Evolutionary conservation across 2,329 filamentous ascomycete species (phyloP).

Genomic region (Shiraia bambusicola): DNA sequence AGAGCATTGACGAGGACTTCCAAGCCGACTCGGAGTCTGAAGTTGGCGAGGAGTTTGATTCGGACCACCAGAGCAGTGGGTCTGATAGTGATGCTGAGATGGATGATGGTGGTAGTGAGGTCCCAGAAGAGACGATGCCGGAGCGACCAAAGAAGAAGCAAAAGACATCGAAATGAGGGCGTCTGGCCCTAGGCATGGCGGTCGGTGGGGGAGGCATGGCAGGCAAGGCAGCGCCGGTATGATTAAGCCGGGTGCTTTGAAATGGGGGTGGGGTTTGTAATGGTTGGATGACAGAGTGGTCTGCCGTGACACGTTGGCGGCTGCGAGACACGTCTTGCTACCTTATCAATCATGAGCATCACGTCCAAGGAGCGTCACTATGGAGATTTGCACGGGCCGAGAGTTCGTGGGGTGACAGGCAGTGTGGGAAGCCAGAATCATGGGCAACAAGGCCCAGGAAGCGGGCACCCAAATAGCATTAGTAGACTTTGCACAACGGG

Average conservation of each 20-base stretch:
- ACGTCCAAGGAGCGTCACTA: slow-evolving; percentile 1
- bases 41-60: slow-evolving; percentile 94
- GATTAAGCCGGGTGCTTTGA: no score
- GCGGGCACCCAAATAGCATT: slow-evolving; percentile 10
- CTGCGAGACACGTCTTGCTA: no score
- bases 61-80: slow-evolving; percentile 82
- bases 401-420: slow-evolving; percentile 15
- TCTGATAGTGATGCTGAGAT: slow-evolving; percentile 66
- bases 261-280: no score
- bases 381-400: slow-evolving; percentile 8
- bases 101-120: slow-evolving; percentile 61
- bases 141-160: slow-evolving; percentile 66
- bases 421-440: slow-evolving; percentile 21
- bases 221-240: no score
- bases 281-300: no score
- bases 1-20: slow-evolving; percentile 96
- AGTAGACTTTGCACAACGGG: slow-evolving; percentile 23
- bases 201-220: no score
- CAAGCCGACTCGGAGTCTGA: slow-evolving; percentile 88
- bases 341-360: slow-evolving; percentile 8
- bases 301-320: no score
- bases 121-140: slow-evolving; percentile 52
- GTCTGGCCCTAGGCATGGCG: background rate
- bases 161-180: slow-evolving; percentile 50
- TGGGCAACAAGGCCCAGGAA: slow-evolving; percentile 13